A percentile compares a stretch with the other conserved stretches of the same genome.
Evolutionary conservation across 2,329 filamentous ascomycete genomes (phyloP).

Genomic region (Alternaria ventricosa): DNA sequence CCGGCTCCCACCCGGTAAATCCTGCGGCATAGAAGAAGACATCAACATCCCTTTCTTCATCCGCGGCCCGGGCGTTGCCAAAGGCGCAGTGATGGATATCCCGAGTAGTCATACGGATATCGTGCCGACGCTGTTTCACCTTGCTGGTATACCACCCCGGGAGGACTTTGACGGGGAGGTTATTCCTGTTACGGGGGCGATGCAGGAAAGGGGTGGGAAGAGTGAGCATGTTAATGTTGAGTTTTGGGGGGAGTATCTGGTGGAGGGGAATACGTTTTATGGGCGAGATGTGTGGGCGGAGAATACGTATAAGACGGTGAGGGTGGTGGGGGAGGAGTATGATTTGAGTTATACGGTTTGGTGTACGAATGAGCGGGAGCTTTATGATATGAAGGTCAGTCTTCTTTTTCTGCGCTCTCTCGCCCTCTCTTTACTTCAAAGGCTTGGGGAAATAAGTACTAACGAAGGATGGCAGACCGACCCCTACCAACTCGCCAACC

Average conservation of each 20-base stretch:
- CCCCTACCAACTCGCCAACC: constrained; percentile 35
- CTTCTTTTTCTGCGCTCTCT: neutral
- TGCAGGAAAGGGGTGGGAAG: constrained; percentile 11
- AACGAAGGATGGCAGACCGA: too few relatives aligned
- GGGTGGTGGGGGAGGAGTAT: constrained; percentile 62
- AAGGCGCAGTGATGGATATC: constrained; percentile 28
- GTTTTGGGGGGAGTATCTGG: constrained; percentile 49
- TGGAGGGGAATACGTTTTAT: constrained; percentile 22
- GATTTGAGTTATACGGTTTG: constrained; percentile 71
- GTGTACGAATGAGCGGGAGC: constrained; percentile 72
- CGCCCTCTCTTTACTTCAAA: rapidly evolving
- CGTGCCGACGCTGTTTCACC: constrained; percentile 47
- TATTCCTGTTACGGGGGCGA: constrained; percentile 38
- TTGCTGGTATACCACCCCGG: constrained; percentile 41
- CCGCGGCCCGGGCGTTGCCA: constrained; percentile 47
- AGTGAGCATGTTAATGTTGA: constrained; percentile 52
- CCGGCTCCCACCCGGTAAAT: constrained; percentile 51
- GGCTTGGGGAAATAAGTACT: neutral
- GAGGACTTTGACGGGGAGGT: constrained; percentile 47
- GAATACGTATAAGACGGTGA: constrained; percentile 68
- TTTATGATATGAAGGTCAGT: constrained; percentile 67
- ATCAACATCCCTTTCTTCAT: constrained; percentile 52
- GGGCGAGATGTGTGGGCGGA: constrained; percentile 28
- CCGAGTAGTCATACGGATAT: constrained; percentile 50
- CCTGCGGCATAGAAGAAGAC: constrained; percentile 51